Percentiles rank a stretch among this genome's conserved stretches.
These are phyloP conservation scores for Mucuna pruriens DNA, from an alignment of 306 rosid species.

Conservation along the genomic window DNA sequence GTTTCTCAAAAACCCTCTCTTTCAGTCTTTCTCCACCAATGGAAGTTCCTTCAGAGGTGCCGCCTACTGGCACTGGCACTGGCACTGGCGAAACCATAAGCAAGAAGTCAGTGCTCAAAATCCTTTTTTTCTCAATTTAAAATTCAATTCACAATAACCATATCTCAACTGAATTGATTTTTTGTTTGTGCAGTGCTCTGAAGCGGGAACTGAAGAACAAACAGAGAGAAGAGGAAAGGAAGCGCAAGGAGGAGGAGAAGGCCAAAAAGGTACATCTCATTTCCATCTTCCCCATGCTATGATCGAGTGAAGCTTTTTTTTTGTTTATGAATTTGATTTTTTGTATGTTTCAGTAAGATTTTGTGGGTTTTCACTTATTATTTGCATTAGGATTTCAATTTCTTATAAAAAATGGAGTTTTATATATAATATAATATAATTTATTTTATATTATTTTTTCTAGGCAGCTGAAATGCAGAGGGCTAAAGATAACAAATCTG, in stretches of 20 bases:
- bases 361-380: background rate
- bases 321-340: background rate
- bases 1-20: background rate
- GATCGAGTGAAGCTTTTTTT: background rate
- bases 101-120: slow-evolving; percentile 44
- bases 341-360: background rate
- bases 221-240: too few species aligned
- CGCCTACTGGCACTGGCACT: background rate
- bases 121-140: background rate
- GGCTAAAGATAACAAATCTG: slow-evolving; percentile 60
- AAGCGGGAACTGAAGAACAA: too few species aligned
- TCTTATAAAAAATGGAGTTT: background rate
- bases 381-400: slow-evolving; percentile 1
- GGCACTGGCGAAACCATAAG: slow-evolving; percentile 39
- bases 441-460: background rate
- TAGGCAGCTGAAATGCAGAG: slow-evolving; percentile 63
- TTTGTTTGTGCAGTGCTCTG: too few species aligned
- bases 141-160: too few species aligned
- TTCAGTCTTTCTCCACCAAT: background rate
- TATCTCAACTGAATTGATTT: too few species aligned
- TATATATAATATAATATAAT: background rate
- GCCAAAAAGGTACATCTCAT: too few species aligned
- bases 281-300: background rate
- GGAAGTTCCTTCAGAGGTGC: slow-evolving; percentile 28
- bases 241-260: too few species aligned